Evolutionary conservation across 768 basidiomycete species (phyloP).

Genomic region (Boletus vinaceobasis): DNA sequence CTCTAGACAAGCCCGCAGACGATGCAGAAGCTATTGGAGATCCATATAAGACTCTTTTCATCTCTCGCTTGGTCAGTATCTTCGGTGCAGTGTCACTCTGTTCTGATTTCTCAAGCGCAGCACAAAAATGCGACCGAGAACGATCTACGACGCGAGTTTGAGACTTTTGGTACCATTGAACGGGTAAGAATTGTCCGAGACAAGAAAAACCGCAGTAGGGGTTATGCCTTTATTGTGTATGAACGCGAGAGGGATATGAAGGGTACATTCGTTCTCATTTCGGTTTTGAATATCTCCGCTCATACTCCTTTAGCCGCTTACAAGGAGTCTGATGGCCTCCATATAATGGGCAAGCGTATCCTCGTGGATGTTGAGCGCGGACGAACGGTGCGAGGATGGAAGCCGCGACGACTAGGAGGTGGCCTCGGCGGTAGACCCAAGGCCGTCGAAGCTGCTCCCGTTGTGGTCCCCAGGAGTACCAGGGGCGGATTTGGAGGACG

Average conservation of each 20-base stretch:
- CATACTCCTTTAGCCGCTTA: constrained; percentile 66
- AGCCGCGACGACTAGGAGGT: constrained; percentile 93
- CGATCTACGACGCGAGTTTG: constrained; percentile 93
- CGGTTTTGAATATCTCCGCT: constrained; percentile 14
- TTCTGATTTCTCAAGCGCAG: constrained; percentile 40
- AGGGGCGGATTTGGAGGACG: constrained; percentile 47
- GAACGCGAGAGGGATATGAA: constrained; percentile 99
- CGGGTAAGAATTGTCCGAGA: constrained; percentile 90
- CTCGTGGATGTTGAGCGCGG: constrained; percentile 98
- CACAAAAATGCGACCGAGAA: constrained; percentile 89
- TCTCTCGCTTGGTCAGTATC: constrained; percentile 74
- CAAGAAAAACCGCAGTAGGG: constrained; percentile 80
- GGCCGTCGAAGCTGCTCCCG: constrained; percentile 46
- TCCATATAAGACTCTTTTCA: constrained; percentile 97
- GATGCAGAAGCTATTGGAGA: constrained; percentile 91
- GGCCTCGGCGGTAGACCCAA: constrained; percentile 99
- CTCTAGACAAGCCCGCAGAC: constrained; percentile 85
- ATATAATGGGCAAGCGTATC: constrained; percentile 94
- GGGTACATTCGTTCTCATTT: constrained; percentile 47
- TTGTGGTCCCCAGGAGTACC: constrained; percentile 27
- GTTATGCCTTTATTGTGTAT: constrained; percentile 96
- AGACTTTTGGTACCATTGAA: constrained; percentile 92
- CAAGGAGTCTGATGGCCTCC: constrained; percentile 96
- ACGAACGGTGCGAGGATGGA: constrained; percentile 97
- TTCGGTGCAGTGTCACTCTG: background rate